These are phyloP conservation scores for Lecanicillium sp. DNA, from an alignment of 2,329 filamentous ascomycete genomes.

Conservation along the genomic window DNA sequence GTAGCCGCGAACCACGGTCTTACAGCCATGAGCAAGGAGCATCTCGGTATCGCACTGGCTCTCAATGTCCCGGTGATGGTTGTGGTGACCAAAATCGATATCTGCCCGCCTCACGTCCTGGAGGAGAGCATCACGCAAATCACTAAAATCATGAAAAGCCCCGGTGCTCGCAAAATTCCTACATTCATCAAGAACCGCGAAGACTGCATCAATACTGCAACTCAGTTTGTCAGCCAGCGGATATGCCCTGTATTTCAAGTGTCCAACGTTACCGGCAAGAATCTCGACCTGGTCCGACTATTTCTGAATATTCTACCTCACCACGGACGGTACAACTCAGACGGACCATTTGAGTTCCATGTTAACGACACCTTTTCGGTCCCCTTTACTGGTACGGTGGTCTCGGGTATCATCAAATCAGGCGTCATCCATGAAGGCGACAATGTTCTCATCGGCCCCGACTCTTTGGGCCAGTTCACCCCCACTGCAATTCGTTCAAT, in stretches of 20 bases:
- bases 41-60: conserved; percentile 87
- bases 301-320: conserved; percentile 95
- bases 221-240: conserved; percentile 88
- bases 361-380: conserved; percentile 98
- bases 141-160: conserved; percentile 87
- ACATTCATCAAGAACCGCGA: conserved; percentile 90
- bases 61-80: conserved; percentile 98
- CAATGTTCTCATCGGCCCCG: conserved; percentile 79
- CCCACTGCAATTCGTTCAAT: conserved; percentile 86
- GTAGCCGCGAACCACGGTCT: conserved; percentile 96
- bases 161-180: conserved; percentile 89
- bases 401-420: conserved; percentile 86
- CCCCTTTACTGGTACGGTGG: conserved; percentile 92
- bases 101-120: conserved; percentile 91
- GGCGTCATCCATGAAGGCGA: conserved; percentile 90
- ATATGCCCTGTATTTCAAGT: conserved; percentile 98
- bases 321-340: conserved; percentile 83
- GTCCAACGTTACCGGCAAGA: conserved; percentile 92
- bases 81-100: conserved; percentile 96
- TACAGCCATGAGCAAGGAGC: conserved; percentile 97
- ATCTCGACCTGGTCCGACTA: conserved; percentile 80
- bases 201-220: conserved; percentile 90
- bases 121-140: conserved; percentile 90
- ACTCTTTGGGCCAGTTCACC: conserved; percentile 83
- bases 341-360: conserved; percentile 87